Percentiles rank a stretch among this genome's conserved stretches.
Conservation (phyloP, 1,284 basidiomycete genomes). For the Microbotryum saponariae region DNA sequence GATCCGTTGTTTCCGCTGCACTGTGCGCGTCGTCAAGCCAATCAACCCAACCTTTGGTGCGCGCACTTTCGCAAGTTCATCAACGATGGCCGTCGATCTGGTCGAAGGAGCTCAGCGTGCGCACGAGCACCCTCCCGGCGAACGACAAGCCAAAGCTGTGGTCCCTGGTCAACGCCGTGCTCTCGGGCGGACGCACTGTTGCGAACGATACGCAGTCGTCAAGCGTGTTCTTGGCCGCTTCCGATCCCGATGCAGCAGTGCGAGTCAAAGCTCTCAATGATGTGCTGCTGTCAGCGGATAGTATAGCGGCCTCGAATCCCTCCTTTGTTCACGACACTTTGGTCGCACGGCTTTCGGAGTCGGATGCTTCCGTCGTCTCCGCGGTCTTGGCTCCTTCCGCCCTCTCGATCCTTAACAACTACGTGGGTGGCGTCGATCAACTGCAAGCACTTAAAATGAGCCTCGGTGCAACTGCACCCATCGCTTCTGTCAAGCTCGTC, state of each 20-base stretch:
- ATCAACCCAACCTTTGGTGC: not conserved
- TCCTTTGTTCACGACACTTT: conserved; percentile 39
- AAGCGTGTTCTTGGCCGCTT: conserved; percentile 39
- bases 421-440: conserved; percentile 40
- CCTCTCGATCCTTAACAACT: not conserved
- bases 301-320: conserved; percentile 18
- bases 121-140: not conserved
- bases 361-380: conserved; percentile 54
- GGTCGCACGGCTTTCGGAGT: conserved; percentile 59
- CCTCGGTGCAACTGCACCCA: not conserved
- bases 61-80: conserved; percentile 24
- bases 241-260: conserved; percentile 42
- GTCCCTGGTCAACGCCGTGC: conserved; percentile 24
- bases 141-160: conserved; percentile 5
- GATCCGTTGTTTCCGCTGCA: not conserved
- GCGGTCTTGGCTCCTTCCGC: conserved; percentile 55
- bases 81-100: conserved; percentile 29
- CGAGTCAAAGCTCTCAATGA: conserved; percentile 42
- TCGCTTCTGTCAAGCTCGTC: conserved; percentile 49
- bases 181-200: conserved; percentile 11
- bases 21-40: not conserved
- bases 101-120: conserved; percentile 7
- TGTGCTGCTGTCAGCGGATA: conserved; percentile 31
- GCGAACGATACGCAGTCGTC: conserved; percentile 3
- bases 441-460: conserved; percentile 48